Base-by-base conservation (phyloP, 108 stramenopile species). In the Discostella stelligeroides region DNA sequence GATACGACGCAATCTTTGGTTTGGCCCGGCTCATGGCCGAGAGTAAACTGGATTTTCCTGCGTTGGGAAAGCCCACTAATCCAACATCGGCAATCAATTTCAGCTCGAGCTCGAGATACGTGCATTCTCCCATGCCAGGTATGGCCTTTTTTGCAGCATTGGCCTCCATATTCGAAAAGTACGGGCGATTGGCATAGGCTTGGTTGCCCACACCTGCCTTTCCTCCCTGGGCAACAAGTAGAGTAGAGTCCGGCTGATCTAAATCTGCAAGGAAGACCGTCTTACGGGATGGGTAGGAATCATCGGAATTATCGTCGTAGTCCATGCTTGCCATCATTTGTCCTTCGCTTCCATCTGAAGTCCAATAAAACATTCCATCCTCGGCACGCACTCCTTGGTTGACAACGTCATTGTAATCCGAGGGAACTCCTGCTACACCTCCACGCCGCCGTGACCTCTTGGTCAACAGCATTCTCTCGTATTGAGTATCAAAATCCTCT, bases 51-150 rank as follows among this genome's bases (percentile, higher is more conserved):
- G 84, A 86, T 73, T 99, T 99, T 17, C 99, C 99, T 15, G 97
- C 98, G 77, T 99, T 99, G 0, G 99, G 99, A 72, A 94, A 97
- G n/a, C 99, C 99, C 29, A 99, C 98, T 17, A 99, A 80, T 10
- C 98, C 99, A 56, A 99, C 85, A 65, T 99, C 99, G 0, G 98
- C 98, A 63, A 98, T 92, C 54, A 91, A 75, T 73, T 98, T 96
- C 25, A 99, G 72, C 73, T 99, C 98, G 28, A 99, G 80, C 54
- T 95, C 92, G 29, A 98, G 46, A 65, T 78, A 76, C 20, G 80
- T 82, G 30, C 49, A 42, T 38, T 86, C 87, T 21, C 89, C 85
- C 7, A 38, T 41, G 53, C 66, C 47, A 1, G 89, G 80, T 66
- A 51, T 70, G 12, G 89, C 73, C 62, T 84, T 76, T 59, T 80